These are phyloP conservation scores for Crithidia fasciculata DNA, from an alignment of 208 protist genomes.

Conservation along the genomic window DNA sequence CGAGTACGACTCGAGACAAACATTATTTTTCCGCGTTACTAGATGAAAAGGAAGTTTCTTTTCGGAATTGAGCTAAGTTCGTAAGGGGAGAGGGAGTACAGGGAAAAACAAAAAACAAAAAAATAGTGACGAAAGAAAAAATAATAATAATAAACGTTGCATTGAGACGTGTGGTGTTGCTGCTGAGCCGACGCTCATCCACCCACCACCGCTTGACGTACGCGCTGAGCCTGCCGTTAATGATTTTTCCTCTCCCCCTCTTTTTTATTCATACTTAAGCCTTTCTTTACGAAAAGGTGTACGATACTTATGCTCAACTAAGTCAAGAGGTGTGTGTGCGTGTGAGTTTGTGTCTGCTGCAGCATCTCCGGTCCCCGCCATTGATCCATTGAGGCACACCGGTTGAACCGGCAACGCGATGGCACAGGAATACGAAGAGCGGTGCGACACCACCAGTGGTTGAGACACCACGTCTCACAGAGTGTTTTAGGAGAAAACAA, in stretches of 20 bases:
- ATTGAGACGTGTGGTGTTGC: neutral
- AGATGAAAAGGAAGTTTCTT: neutral
- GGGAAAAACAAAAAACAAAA: neutral
- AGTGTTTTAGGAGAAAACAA: too few species aligned
- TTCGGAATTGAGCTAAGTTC: constrained; percentile 1
- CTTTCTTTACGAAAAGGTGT: too few species aligned
- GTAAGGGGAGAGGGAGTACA: constrained; percentile 5
- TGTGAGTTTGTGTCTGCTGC: too few species aligned
- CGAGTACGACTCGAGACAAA: too few species aligned
- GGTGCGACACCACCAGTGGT: too few species aligned
- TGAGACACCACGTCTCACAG: too few species aligned
- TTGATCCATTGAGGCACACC: too few species aligned
- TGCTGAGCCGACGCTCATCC: neutral
- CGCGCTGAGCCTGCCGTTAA: neutral
- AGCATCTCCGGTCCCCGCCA: too few species aligned
- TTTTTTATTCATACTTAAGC: neutral
- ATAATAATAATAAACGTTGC: neutral
- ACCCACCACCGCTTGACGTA: neutral
- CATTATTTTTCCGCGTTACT: neutral
- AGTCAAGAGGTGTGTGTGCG: too few species aligned
- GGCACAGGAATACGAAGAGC: too few species aligned
- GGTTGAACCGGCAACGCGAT: too few species aligned
- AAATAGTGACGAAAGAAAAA: neutral
- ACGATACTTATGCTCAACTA: too few species aligned
- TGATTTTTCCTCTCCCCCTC: neutral